These are phyloP conservation scores for Amanita thiersii DNA, from an alignment of 768 basidiomycete species.

Conservation along the genomic window DNA sequence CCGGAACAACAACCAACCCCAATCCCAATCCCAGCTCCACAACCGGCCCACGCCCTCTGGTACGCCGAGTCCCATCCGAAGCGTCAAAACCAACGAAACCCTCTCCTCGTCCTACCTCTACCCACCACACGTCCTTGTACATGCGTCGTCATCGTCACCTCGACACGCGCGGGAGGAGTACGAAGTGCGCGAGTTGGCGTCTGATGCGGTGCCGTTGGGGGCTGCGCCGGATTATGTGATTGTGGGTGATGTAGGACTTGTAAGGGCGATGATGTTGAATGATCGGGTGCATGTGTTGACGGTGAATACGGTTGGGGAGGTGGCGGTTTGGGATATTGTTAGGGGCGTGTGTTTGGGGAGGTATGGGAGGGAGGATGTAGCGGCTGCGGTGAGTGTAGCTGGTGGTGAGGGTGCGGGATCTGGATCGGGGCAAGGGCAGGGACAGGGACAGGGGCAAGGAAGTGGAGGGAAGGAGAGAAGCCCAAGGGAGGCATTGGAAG, in stretches of 20 bases:
- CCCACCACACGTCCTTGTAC: slow-evolving; percentile 19
- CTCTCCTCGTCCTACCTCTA: slow-evolving; percentile 11
- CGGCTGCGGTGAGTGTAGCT: slow-evolving; percentile 42
- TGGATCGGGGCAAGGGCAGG: not conserved
- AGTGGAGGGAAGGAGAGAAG: slow-evolving; percentile 51
- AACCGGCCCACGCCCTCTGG: slow-evolving; percentile 10
- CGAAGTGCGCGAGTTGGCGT: slow-evolving; percentile 72
- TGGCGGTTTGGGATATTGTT: slow-evolving; percentile 91
- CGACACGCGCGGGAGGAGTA: slow-evolving; percentile 35
- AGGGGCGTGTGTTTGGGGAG: slow-evolving; percentile 67
- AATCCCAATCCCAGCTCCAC: slow-evolving; percentile 20
- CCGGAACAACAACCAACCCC: too few relatives aligned
- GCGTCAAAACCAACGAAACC: not conserved
- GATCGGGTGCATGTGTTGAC: slow-evolving; percentile 88
- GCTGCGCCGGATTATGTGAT: slow-evolving; percentile 62
- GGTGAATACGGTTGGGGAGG: slow-evolving; percentile 80
- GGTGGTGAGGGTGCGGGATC: slow-evolving; percentile 24
- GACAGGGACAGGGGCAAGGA: slow-evolving; percentile 23
- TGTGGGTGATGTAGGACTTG: slow-evolving; percentile 70
- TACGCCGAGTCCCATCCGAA: not conserved
- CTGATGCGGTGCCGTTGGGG: slow-evolving; percentile 58
- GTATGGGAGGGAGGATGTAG: slow-evolving; percentile 60
- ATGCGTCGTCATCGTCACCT: not conserved
- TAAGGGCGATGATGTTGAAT: slow-evolving; percentile 76
- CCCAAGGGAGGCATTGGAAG: slow-evolving; percentile 79